Base-by-base conservation (phyloP, 768 basidiomycete species). In the Epithele typhae region DNA sequence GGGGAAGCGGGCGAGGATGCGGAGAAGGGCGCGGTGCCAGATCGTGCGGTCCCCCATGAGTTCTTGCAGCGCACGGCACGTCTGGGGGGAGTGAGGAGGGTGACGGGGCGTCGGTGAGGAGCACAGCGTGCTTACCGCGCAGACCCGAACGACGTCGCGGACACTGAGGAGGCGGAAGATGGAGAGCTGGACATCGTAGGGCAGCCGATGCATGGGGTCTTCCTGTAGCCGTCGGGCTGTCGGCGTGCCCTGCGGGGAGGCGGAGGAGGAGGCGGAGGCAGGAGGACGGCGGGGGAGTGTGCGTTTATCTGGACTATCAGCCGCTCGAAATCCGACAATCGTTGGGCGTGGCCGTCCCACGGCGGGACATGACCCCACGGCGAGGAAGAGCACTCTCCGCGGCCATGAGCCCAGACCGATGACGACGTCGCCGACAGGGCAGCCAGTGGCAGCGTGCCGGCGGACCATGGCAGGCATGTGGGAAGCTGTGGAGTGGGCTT, bases 401-500 rank as follows among this genome's bases (percentile, higher is more conserved):
- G n/a, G n/a, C n/a, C n/a, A n/a, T n/a, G n/a, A n/a, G n/a, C n/a
- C n/a, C n/a, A n/a, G n/a, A n/a, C n/a, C n/a, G n/a, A n/a, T n/a
- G n/a, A n/a, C n/a, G n/a, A n/a, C n/a, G n/a, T n/a, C n/a, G n/a
- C n/a, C n/a, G n/a, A n/a, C n/a, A n/a, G n/a, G n/a, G n/a, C n/a
- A n/a, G n/a, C n/a, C n/a, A n/a, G n/a, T n/a, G n/a, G n/a, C 8
- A 30, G 27, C 27, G 27, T 30, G 27, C 27, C 7, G 27, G 8
- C 27, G 27, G 8, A 7, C 8, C 27, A 35, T 43, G 23, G 37
- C 27, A 33, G 37, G 40, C 49, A 51, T 51, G 45, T 51, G 50
- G 49, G 49, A 51, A 51, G 7, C 40, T 43, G 50, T 46, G 49
- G 49, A 51, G 49, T 46, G 35, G 35, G n/a, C n/a, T n/a, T n/a